A percentile compares a stretch with the other conserved stretches of the same genome.
These are phyloP conservation scores for Pseudoperonospora humuli DNA, from an alignment of 352 stramenopile species.

Conservation along the genomic window DNA sequence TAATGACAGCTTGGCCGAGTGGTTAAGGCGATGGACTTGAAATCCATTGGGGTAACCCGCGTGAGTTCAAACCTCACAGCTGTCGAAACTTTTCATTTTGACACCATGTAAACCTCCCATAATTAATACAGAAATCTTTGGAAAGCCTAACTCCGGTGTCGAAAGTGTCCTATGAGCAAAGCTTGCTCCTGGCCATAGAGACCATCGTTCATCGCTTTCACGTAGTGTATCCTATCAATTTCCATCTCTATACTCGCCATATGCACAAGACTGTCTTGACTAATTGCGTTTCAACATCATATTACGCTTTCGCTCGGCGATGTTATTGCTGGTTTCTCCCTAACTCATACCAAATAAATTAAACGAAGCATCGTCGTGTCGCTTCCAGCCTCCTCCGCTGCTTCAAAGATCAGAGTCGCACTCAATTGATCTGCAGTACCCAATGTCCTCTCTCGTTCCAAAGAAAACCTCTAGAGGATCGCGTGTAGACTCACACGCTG, in stretches of 20 bases:
- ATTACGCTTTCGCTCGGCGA: conserved; percentile 9
- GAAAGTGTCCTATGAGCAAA: too few species aligned
- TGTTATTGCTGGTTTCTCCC: conserved; percentile 13
- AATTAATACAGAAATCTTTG: too few species aligned
- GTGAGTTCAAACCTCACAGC: conserved; percentile 33
- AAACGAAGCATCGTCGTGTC: conserved; percentile 17
- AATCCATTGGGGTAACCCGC: conserved; percentile 34
- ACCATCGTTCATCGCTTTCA: too few species aligned
- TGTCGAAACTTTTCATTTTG: conserved; percentile 14
- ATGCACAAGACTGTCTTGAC: background rate
- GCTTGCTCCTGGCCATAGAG: too few species aligned
- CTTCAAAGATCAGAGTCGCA: conserved; percentile 1
- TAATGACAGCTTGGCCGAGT: conserved; percentile 23
- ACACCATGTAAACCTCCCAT: too few species aligned
- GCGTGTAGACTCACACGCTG: conserved; percentile 57
- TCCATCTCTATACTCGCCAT: too few species aligned
- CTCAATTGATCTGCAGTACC: conserved; percentile 4
- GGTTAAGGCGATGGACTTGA: conserved; percentile 32
- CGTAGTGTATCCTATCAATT: too few species aligned
- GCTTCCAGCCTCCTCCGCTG: background rate
- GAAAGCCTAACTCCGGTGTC: too few species aligned
- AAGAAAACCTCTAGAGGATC: conserved; percentile 43
- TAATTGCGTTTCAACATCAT: conserved; percentile 9
- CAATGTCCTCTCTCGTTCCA: conserved; percentile 1
- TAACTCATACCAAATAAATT: conserved; percentile 34